Evolutionary conservation across 1,139 yeast species (phyloP).

Genomic region (Saccharomyces hybrid): DNA sequence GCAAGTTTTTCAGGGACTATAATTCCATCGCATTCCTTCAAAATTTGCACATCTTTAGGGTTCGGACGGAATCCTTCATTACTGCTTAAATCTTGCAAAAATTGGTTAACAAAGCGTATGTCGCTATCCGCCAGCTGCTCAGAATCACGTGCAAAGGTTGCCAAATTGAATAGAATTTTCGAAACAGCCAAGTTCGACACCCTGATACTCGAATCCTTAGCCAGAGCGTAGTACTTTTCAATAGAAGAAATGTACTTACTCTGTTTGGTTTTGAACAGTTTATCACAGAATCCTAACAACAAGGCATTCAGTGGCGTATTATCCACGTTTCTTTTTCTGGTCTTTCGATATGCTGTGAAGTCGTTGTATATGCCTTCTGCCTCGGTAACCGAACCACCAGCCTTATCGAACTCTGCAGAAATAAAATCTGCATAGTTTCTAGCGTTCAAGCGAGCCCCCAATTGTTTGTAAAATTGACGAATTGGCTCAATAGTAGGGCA

Average conservation of each 20-base stretch:
- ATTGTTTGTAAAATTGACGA: constrained; percentile 17
- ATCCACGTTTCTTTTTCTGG: constrained; percentile 6
- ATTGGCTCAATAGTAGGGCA: constrained; percentile 19
- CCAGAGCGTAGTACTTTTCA: not conserved
- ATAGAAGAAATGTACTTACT: not conserved
- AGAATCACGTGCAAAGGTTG: not conserved
- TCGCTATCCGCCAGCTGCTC: not conserved
- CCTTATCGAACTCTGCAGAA: constrained; percentile 20
- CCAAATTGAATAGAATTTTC: not conserved
- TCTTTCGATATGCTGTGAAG: constrained; percentile 9
- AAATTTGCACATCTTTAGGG: not conserved
- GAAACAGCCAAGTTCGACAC: not conserved
- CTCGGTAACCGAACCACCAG: constrained; percentile 14
- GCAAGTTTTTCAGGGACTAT: not conserved
- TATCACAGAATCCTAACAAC: not conserved
- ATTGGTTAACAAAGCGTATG: not conserved
- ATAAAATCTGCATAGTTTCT: constrained; percentile 19
- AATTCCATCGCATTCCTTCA: not conserved
- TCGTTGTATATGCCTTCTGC: constrained; percentile 25
- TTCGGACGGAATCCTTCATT: not conserved
- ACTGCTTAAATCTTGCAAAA: not conserved
- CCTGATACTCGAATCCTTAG: not conserved
- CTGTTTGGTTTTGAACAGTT: not conserved
- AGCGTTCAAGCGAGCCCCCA: constrained; percentile 10
- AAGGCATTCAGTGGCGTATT: constrained; percentile 8